Evolutionary conservation across 305 asterid genomes (phyloP).

Genomic region (Solanum hybrid): DNA sequence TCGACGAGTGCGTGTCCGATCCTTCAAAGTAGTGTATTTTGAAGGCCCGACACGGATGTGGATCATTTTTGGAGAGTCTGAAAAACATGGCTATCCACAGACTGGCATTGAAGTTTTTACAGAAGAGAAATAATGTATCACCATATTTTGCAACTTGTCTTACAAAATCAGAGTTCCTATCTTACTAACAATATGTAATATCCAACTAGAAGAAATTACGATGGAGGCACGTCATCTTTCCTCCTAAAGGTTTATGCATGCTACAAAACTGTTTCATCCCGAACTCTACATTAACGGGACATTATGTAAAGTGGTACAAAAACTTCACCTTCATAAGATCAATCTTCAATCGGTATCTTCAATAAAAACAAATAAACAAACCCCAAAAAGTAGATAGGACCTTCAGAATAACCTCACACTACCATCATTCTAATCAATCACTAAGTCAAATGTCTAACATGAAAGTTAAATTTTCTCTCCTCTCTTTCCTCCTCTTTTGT

Average conservation of each 20-base stretch:
- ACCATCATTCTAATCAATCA: neutral
- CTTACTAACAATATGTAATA: neutral
- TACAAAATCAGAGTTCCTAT: neutral
- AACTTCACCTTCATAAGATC: neutral
- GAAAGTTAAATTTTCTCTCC: neutral
- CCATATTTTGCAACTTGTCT: neutral
- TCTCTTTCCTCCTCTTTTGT: neutral
- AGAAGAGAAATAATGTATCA: neutral
- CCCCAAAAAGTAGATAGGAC: neutral
- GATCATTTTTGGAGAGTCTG: neutral
- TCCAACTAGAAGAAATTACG: neutral
- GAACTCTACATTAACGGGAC: neutral
- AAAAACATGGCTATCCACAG: neutral
- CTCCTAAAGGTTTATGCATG: neutral
- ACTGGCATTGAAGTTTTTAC: neutral
- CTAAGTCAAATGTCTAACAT: neutral
- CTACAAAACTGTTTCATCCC: neutral
- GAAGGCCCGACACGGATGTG: neutral
- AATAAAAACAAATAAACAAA: neutral
- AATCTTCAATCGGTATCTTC: neutral
- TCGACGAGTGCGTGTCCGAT: neutral
- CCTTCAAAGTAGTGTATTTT: neutral
- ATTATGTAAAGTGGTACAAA: neutral
- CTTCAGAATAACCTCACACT: neutral
- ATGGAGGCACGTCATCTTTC: neutral